Evolutionary conservation across 2,329 filamentous ascomycete species (phyloP).

Genomic region (Fusarium circinatum): DNA sequence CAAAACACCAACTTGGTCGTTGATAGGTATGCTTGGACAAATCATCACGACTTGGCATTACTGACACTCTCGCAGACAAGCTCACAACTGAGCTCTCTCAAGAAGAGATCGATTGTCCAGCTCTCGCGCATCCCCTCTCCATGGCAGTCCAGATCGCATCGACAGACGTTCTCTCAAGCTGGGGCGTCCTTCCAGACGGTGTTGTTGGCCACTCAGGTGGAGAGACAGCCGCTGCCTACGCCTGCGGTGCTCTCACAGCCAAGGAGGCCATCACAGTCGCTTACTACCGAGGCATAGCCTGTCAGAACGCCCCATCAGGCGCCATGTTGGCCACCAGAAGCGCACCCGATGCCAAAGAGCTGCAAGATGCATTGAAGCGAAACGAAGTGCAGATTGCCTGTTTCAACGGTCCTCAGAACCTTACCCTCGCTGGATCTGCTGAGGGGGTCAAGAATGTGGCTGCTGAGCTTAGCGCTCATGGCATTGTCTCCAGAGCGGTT

Average conservation of each 20-base stretch:
- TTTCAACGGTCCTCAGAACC: constrained; percentile 39
- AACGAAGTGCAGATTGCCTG: constrained; percentile 38
- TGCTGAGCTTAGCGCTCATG: constrained; percentile 21
- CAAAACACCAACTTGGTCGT: constrained; percentile 12
- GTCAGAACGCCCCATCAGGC: constrained; percentile 33
- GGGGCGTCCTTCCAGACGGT: constrained; percentile 31
- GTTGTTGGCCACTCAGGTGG: constrained; percentile 39
- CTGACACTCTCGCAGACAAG: constrained; percentile 28
- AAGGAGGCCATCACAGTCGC: constrained; percentile 35
- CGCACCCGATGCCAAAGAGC: constrained; percentile 26
- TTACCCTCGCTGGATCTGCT: constrained; percentile 34
- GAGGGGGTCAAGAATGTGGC: constrained; percentile 34
- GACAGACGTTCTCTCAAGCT: constrained; percentile 32
- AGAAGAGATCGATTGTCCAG: constrained; percentile 28
- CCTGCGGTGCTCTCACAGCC: constrained; percentile 37
- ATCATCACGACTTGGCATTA: background rate
- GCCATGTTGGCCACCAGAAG: constrained; percentile 35
- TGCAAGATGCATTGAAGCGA: constrained; percentile 28
- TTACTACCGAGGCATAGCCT: constrained; percentile 36
- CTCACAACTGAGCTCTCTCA: constrained; percentile 27
- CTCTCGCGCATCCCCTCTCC: constrained; percentile 34
- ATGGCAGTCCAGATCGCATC: constrained; percentile 35
- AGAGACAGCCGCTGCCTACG: constrained; percentile 39
- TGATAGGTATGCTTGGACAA: constrained; percentile 5
- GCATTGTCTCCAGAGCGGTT: constrained; percentile 32